Evolutionary conservation across 306 rosid genomes (phyloP).

Genomic region (apple (Malus domestica)): DNA sequence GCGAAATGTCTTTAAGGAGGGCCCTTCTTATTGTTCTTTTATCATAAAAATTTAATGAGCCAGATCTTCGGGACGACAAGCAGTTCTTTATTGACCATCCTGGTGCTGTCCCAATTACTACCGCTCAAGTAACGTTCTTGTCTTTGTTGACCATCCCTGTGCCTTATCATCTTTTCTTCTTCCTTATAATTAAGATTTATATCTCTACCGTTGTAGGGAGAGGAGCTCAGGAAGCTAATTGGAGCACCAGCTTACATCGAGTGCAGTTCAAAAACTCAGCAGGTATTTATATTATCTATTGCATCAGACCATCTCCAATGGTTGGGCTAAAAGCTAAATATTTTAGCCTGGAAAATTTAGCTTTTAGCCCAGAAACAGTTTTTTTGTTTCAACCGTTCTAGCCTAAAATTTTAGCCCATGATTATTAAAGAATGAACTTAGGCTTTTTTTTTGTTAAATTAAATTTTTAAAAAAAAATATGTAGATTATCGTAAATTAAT

Average conservation of each 20-base stretch:
- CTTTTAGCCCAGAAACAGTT: too few species aligned
- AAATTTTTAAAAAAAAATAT: too few species aligned
- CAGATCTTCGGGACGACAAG: conserved; percentile 97
- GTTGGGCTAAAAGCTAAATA: too few species aligned
- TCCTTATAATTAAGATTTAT: neutral
- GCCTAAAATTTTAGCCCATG: too few species aligned
- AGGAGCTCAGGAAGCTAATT: conserved; percentile 91
- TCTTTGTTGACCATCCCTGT: neutral
- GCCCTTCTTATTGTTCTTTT: neutral
- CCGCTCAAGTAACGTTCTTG: conserved; percentile 55
- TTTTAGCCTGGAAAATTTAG: too few species aligned
- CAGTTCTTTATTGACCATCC: conserved; percentile 94
- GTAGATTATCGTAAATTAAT: too few species aligned
- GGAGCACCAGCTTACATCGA: conserved; percentile 91
- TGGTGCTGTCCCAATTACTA: conserved; percentile 85
- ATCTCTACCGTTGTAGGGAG: conserved; percentile 54
- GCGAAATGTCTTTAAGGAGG: neutral
- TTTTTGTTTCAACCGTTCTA: too few species aligned
- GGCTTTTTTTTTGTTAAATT: too few species aligned
- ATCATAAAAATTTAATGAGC: conserved; percentile 24
- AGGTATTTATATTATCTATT: conserved; percentile 32
- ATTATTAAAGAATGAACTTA: too few species aligned
- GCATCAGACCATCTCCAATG: neutral
- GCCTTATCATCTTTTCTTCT: neutral
- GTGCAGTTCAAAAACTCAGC: conserved; percentile 96